Evolutionary conservation across 345 rosid genomes (phyloP).

Genomic region (Lepidium sativum): DNA sequence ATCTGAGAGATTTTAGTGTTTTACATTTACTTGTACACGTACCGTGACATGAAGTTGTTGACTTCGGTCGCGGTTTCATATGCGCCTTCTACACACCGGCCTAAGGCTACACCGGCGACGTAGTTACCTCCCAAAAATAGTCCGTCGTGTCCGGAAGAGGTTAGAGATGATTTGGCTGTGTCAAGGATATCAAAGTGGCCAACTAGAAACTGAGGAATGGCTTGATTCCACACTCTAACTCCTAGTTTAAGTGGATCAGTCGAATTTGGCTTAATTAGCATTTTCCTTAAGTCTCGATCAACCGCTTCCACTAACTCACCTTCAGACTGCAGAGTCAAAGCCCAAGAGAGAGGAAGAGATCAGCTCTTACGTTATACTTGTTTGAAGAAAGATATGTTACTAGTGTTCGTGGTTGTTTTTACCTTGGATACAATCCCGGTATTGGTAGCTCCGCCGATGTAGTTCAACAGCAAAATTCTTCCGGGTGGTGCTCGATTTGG

Average conservation of each 20-base stretch:
- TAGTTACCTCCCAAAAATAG: conserved; percentile 75
- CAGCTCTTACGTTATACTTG: not conserved
- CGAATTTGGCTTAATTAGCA: conserved; percentile 71
- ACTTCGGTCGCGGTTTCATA: conserved; percentile 71
- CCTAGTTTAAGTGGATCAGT: conserved; percentile 67
- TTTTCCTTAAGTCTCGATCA: conserved; percentile 81
- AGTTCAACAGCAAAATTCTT: conserved; percentile 70
- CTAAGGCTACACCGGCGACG: conserved; percentile 83
- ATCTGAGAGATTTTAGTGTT: conserved; percentile 4
- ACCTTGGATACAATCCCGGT: conserved; percentile 78
- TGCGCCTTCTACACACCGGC: conserved; percentile 81
- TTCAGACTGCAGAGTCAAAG: conserved; percentile 33
- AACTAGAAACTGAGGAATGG: conserved; percentile 86
- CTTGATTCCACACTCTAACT: conserved; percentile 82
- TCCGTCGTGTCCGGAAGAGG: conserved; percentile 51
- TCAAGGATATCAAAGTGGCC: conserved; percentile 77
- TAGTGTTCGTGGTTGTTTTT: not conserved
- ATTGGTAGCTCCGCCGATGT: conserved; percentile 83
- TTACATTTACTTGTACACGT: conserved; percentile 34
- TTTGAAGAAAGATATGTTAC: not conserved
- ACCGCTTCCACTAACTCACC: conserved; percentile 78
- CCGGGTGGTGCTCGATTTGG: conserved; percentile 83
- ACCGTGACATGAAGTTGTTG: conserved; percentile 47
- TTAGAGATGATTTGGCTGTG: conserved; percentile 48
- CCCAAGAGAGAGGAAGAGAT: not conserved